Evolutionary conservation across 1,284 basidiomycete species (phyloP), one percentile per base, ranked within the genome.

Genomic region (Ganoderma lingzhi): DNA sequence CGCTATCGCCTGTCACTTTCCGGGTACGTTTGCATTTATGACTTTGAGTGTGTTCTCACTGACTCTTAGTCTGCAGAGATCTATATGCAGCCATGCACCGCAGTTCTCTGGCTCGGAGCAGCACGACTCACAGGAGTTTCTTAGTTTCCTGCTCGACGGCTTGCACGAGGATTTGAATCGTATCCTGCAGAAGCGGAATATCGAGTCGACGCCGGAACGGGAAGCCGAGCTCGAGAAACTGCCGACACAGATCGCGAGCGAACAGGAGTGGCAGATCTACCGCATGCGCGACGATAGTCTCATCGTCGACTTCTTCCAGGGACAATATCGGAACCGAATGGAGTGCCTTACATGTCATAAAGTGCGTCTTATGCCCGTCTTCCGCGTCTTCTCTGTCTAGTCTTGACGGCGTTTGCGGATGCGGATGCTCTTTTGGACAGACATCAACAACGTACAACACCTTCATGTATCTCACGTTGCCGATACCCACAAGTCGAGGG

Each of bases 391-490:
- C 23, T 37, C 32, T 15, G 8, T 39, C 30, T 15, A 8, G 32
- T 6, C 3, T 51, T 6, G 59, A 6, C 37, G 37, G 19, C 9
- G 15, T 28, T 5, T 28, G 37, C 12, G n/a, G 39, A 23, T 30
- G 35, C 61, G 55, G 30, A 41, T 62, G n/a, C 30, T 69, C 70
- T 17, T n/a, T 51, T 17, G 55, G 71, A 2, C 76, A 98, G 95
- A 99, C 97, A 2, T 98, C 96, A 37, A 99, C 96, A 6, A 99
- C 97, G 9, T 99, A 98, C 78, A 98, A 99, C 78, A 89, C 95
- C 3, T 99, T 99, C 83, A 98, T 98, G 87, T 97, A 98, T 76
- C 87, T 99, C 66, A 94, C 96, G 44, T 81, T 99, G 66, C 97
- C 97, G 1, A 91, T 99, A 65, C 96, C 97, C 0, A 84, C 86